Evolutionary conservation across 1,284 basidiomycete genomes (phyloP).

Genomic region (Ceratobasidium sp.): DNA sequence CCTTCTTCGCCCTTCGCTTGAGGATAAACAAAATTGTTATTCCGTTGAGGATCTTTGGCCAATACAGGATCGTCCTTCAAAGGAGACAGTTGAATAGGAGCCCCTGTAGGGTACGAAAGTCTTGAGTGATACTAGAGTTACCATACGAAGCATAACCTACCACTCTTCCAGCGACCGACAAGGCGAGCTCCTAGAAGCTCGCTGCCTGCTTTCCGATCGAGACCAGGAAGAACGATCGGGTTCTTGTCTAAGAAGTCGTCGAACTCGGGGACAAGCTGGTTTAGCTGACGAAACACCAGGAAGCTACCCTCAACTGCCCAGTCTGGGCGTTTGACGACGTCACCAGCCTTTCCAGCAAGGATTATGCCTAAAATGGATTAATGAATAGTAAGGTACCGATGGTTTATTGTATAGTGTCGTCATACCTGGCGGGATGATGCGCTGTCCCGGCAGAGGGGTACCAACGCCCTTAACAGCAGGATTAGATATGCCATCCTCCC

Average conservation of each 20-base stretch:
- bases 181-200: constrained; percentile 69
- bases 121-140: not conserved
- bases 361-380: constrained; percentile 50
- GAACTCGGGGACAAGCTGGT: constrained; percentile 49
- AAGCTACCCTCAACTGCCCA: constrained; percentile 70
- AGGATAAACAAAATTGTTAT: constrained; percentile 65
- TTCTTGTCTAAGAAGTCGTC: constrained; percentile 47
- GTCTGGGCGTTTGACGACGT: constrained; percentile 59
- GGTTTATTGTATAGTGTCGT: not conserved
- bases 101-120: constrained; percentile 54
- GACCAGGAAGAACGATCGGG: constrained; percentile 19
- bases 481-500: constrained; percentile 50
- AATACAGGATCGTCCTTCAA: constrained; percentile 61
- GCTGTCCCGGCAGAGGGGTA: constrained; percentile 49
- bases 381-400: not conserved
- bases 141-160: constrained; percentile 55
- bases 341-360: constrained; percentile 61
- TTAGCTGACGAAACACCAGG: constrained; percentile 69
- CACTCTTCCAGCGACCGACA: constrained; percentile 73
- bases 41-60: constrained; percentile 59
- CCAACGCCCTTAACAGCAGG: constrained; percentile 49
- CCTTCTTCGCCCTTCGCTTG: constrained; percentile 50
- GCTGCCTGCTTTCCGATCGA: constrained; percentile 62
- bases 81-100: constrained; percentile 64
- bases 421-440: constrained; percentile 53